Base-by-base conservation (phyloP, 805 yeast species). In the Nakazawaea pomicola region DNA sequence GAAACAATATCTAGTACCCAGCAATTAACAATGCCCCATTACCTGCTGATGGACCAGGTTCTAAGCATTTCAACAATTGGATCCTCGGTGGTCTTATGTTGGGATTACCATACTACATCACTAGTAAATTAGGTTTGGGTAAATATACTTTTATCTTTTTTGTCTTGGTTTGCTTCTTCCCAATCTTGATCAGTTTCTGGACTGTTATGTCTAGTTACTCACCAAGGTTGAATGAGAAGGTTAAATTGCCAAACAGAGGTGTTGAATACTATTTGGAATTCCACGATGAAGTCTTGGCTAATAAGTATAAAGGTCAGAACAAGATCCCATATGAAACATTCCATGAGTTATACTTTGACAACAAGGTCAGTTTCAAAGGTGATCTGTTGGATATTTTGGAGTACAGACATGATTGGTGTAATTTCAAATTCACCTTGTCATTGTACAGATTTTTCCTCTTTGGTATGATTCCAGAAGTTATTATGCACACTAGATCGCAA, bases 251-350 rank as follows among this genome's bases (percentile, higher is more conserved):
- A 47, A 78, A 79, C 58, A 74, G 71, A 48, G 91, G 91, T 38
- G 79, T 88, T 49, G 84, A 83, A 56, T 72, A 78, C 62, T 88
- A 89, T 63, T 68, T 88, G 52, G 87, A 83, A 52, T 88, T 82
- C 74, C 91, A 86, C 62, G 83, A 83, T 49, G 78, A 74, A 2
- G 84, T 70, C 50, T 69, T 83, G 47, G 77, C 77, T 52, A 67
- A 68, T 33, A 80, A 82, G 64, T 87, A 87, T 67, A 64, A 66
- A 37, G 95, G 95, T 46, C 58, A 68, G 52, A 68, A 71, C 56
- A 88, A 89, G 67, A 84, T 88, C 55, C 95, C 96, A 53, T 82
- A 84, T 78, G 95, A 87, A 65, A 85, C 95, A 12, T 88, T 89
- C 80, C 90, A 83, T 57, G 93, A 88, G 65, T 73, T 85, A 52